Evolutionary conservation across 352 stramenopile genomes (phyloP).

Genomic region (Pythium myriotylum): DNA sequence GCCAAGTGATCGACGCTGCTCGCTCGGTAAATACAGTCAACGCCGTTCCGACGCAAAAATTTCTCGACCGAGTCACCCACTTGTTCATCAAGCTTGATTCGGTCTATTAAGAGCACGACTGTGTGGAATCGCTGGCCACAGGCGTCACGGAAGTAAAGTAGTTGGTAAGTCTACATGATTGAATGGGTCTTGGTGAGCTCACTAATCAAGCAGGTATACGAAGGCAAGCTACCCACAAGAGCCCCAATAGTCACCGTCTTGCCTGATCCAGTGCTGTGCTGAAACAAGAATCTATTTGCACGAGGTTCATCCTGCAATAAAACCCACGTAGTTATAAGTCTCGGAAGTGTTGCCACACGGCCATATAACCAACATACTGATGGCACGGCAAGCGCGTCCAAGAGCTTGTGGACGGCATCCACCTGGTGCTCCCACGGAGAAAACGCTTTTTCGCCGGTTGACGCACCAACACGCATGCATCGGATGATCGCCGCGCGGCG

Average conservation of each 20-base stretch:
- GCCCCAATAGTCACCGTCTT: conserved; percentile 83
- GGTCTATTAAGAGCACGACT: conserved; percentile 74
- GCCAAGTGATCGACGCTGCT: conserved; percentile 76
- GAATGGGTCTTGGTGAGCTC: too few relatives aligned
- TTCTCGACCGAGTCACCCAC: conserved; percentile 71
- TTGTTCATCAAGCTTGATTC: conserved; percentile 85
- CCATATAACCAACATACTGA: too few relatives aligned
- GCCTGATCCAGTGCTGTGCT: conserved; percentile 83
- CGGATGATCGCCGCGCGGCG: conserved; percentile 32
- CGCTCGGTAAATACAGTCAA: conserved; percentile 71
- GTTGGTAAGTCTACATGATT: conserved; percentile 66
- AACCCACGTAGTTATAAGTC: too few relatives aligned
- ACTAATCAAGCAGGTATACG: too few relatives aligned
- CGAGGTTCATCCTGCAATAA: background rate
- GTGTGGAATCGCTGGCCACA: conserved; percentile 62
- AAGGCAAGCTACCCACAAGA: too few relatives aligned
- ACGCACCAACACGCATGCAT: conserved; percentile 63
- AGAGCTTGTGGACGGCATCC: conserved; percentile 52
- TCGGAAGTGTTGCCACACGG: too few relatives aligned
- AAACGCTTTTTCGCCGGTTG: conserved; percentile 33
- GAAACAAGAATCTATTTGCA: conserved; percentile 58
- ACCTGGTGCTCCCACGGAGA: conserved; percentile 71
- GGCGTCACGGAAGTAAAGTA: conserved; percentile 59
- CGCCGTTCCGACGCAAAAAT: conserved; percentile 71
- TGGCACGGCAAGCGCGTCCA: conserved; percentile 41